Base-by-base conservation (phyloP, 495 filamentous ascomycete genomes). In the Delitschia confertaspora region DNA sequence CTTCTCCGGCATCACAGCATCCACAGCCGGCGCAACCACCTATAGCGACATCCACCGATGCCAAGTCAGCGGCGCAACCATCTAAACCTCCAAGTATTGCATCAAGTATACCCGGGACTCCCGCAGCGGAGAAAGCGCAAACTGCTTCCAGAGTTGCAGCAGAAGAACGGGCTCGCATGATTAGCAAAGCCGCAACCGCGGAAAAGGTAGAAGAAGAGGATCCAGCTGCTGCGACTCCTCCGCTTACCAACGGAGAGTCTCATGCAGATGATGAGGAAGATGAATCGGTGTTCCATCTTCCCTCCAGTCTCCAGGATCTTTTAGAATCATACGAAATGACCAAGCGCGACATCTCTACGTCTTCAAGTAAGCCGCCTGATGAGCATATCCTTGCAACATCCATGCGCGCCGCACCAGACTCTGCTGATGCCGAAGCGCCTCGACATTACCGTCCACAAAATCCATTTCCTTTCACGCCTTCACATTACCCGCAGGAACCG, bases 271-370 rank as follows among this genome's bases (percentile, higher is more conserved):
- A 58, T 23, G 66, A 71, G 26, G 72, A 79, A 45, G 77, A 83
- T 23, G 87, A 95, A 62, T 89, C 89, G 8, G 81, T 96, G 39
- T 98, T 85, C 63, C 88, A 96, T 57, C 75, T 98, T n/a, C 91
- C 91, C 2, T 76, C 88, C 9, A 82, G 84, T 10, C 69, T 98
- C 20, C 83, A 88, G 58, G 91, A 96, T 57, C 68, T 98, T 44
- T 73, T 95, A 24, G 82, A 93, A 33, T 85, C 88, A 2, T 95
- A 87, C 56, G 89, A 96, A 58, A 70, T 77, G 13, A 89, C 83
- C 23, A 88, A 84, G 62, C 76, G 50, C 10, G 45, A 58, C 19
- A 52, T 55, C 32, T 32, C 48, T 7, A 42, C 61, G 26, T 36
- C 47, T 9, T 24, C 51, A n/a, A 36, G 49, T 4, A 57, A 52